Conservation (phyloP, 2,329 filamentous ascomycete genomes). For the Cryoendolithus antarcticus region DNA sequence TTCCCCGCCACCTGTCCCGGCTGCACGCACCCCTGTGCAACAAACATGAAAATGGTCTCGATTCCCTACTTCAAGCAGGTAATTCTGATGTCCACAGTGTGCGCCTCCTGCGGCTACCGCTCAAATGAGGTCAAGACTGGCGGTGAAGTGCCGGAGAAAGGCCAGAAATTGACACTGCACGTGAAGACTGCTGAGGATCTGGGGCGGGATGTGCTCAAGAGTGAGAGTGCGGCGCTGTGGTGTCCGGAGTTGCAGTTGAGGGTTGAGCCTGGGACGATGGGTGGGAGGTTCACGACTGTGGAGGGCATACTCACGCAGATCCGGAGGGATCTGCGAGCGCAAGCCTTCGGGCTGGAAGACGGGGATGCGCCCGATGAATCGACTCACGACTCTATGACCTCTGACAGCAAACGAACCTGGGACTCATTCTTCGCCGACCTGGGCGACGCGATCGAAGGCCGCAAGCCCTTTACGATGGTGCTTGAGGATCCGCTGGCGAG, state of each 20-base stretch:
- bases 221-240: constrained; percentile 76
- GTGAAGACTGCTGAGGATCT: constrained; percentile 63
- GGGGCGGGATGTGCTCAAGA: constrained; percentile 87
- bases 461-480: constrained; percentile 68
- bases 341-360: constrained; percentile 69
- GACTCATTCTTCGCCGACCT: constrained; percentile 66
- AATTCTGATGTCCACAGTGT: constrained; percentile 87
- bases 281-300: constrained; percentile 91
- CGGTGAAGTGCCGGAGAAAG: constrained; percentile 76
- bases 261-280: constrained; percentile 86
- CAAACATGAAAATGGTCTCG: constrained; percentile 98
- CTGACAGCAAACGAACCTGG: constrained; percentile 60
- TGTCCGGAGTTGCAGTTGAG: constrained; percentile 78
- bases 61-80: constrained; percentile 98
- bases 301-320: constrained; percentile 90
- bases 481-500: constrained; percentile 81
- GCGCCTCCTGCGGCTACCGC: constrained; percentile 77
- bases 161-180: constrained; percentile 67
- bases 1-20: constrained; percentile 88
- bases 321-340: constrained; percentile 71
- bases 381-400: constrained; percentile 68
- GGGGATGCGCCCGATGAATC: constrained; percentile 28
- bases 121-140: constrained; percentile 98
- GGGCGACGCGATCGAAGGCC: constrained; percentile 64
- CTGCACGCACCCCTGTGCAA: constrained; percentile 72